phyloP scores from a whole-genome alignment of 2,329 filamentous ascomycete genomes.

The Biscogniauxia marginata region DNA sequence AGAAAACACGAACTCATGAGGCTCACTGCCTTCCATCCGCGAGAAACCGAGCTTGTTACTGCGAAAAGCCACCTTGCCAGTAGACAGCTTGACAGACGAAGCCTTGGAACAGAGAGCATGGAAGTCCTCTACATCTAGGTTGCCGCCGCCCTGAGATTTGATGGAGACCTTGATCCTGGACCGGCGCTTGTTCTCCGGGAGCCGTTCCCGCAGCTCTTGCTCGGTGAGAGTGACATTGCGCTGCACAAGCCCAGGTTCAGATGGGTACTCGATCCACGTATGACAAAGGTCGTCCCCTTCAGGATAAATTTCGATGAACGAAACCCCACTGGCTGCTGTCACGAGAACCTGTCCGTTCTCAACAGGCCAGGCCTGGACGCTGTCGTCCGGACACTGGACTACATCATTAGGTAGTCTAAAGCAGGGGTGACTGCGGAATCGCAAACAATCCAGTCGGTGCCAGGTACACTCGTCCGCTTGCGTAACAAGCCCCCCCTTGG shows the following conservation, averaged over 20 bases:
- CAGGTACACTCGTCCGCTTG: constrained; percentile 83
- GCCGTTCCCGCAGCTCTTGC: constrained; percentile 65
- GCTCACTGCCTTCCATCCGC: constrained; percentile 66
- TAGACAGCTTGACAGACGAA: constrained; percentile 71
- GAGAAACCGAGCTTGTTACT: constrained; percentile 73
- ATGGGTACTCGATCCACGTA: constrained; percentile 76
- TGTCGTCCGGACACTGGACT: constrained; percentile 62
- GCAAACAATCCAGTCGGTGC: constrained; percentile 85
- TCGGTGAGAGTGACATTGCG: constrained; percentile 75
- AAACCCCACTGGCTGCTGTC: constrained; percentile 77
- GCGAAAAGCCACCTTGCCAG: constrained; percentile 67
- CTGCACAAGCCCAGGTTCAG: constrained; percentile 61
- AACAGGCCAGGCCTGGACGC: constrained; percentile 82
- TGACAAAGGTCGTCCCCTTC: constrained; percentile 81
- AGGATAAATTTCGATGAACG: constrained; percentile 78
- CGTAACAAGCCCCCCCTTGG: constrained; percentile 72
- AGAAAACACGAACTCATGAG: constrained; percentile 72
- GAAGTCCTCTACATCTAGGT: constrained; percentile 76
- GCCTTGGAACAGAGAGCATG: constrained; percentile 67
- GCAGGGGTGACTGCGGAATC: constrained; percentile 86
- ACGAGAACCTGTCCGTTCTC: constrained; percentile 74
- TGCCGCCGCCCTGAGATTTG: constrained; percentile 73
- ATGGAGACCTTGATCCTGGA: constrained; percentile 69
- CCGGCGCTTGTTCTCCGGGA: constrained; percentile 73
- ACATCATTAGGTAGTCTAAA: constrained; percentile 81